These are phyloP conservation scores for Neurospora discreta DNA, from an alignment of 495 filamentous ascomycete species.

Conservation along the genomic window DNA sequence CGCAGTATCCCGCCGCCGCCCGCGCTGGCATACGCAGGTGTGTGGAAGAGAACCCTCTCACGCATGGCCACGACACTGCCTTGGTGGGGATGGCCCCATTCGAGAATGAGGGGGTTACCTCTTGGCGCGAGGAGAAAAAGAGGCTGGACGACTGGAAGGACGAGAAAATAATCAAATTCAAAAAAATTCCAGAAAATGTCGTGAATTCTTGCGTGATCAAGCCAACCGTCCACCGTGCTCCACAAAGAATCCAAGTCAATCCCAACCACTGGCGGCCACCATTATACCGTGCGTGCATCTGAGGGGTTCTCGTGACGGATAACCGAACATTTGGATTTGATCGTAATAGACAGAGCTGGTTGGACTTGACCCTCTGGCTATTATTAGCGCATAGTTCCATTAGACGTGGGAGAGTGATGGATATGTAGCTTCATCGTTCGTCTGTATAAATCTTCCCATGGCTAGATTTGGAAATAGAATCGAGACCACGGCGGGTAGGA, in stretches of 20 bases:
- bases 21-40: slow-evolving; percentile 6
- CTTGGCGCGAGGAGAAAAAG: slow-evolving; percentile 1
- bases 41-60: background rate
- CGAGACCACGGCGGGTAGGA: background rate
- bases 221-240: background rate
- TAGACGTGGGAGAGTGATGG: background rate
- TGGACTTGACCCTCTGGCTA: background rate
- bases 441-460: background rate
- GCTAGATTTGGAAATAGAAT: background rate
- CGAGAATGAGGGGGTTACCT: background rate
- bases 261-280: background rate
- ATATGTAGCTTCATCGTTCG: background rate
- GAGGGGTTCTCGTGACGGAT: background rate
- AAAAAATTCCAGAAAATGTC: background rate
- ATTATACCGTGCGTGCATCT: background rate
- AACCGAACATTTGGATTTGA: background rate
- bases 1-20: slow-evolving; percentile 14
- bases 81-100: background rate
- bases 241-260: background rate
- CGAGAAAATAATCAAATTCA: background rate
- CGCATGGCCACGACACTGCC: slow-evolving; percentile 1
- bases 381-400: background rate
- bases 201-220: background rate
- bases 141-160: background rate
- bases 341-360: background rate